Evolutionary conservation across 768 basidiomycete species (phyloP).

Genomic region (Kwoniella newhampshirensis): DNA sequence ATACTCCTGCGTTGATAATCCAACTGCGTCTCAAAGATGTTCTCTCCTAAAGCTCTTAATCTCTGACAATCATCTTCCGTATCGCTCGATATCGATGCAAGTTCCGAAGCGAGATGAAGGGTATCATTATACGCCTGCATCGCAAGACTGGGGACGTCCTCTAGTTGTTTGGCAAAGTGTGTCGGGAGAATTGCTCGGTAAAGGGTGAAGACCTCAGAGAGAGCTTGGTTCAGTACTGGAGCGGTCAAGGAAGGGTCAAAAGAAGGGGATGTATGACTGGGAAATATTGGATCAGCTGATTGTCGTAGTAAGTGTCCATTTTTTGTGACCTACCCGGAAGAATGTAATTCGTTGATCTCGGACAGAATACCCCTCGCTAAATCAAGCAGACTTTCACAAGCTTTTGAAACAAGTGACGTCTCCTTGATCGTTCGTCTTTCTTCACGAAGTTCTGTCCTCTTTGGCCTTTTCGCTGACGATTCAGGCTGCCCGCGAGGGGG

Average conservation of each 20-base stretch:
- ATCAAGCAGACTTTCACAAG: slow-evolving; percentile 35
- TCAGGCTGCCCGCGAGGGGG: too few relatives aligned
- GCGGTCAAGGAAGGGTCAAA: slow-evolving; percentile 52
- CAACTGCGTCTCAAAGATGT: slow-evolving; percentile 69
- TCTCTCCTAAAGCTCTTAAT: slow-evolving; percentile 59
- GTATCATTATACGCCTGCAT: slow-evolving; percentile 85
- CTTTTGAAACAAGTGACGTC: slow-evolving; percentile 33
- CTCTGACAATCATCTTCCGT: slow-evolving; percentile 55
- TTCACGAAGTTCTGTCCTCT: slow-evolving; percentile 24
- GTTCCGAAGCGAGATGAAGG: slow-evolving; percentile 60
- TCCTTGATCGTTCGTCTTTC: slow-evolving; percentile 29
- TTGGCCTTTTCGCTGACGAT: background rate
- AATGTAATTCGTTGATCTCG: slow-evolving; percentile 58
- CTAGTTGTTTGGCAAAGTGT: slow-evolving; percentile 58
- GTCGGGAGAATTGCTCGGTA: slow-evolving; percentile 77
- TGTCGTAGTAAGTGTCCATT: background rate
- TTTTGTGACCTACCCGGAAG: slow-evolving; percentile 58
- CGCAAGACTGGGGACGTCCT: slow-evolving; percentile 58
- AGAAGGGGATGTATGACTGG: slow-evolving; percentile 45
- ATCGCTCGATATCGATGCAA: slow-evolving; percentile 47
- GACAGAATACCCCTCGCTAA: slow-evolving; percentile 31
- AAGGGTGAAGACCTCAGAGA: slow-evolving; percentile 70
- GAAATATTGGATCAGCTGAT: background rate
- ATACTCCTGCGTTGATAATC: slow-evolving; percentile 57
- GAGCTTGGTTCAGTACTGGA: slow-evolving; percentile 61